Evolutionary conservation across 768 basidiomycete genomes (phyloP), one percentile per base, ranked within the genome.

Genomic region (Myochromella boudieri): DNA sequence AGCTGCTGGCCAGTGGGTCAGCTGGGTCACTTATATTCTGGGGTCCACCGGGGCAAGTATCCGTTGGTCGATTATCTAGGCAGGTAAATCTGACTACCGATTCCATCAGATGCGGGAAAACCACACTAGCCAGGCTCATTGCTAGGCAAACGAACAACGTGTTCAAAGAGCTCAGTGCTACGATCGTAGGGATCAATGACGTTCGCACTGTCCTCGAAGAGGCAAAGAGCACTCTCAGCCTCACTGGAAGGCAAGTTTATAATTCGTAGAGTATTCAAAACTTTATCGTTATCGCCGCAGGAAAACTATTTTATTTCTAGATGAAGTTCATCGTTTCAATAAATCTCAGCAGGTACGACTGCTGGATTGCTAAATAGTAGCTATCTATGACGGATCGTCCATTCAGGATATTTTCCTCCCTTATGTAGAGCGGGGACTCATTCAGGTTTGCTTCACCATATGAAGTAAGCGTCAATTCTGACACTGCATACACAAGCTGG

Each of bases 271-370:
- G 0, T 31, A 43, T 12, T 12, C 17, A 18, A 21, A 37, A 33
- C 15, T 2, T 3, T 8, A 22, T 20, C 33, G 48, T 57, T 31
- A 27, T 44, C 12, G 27, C 12, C 20, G 25, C 49, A 89, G 86
- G 56, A 75, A 76, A 52, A 93, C 90, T 0, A 68, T 89, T 21
- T 58, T 93, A 11, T 93, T 92, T 64, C 64, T 92, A 45, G 91
- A 94, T 56, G 91, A 93, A 64, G 82, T 93, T 11, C 91, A 91
- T 65, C 80, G 87, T 0, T 89, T 87, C 59, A 86, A 80, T 60
- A 84, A 80, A 55, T 68, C 78, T 6, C 84, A 86, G 50, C 87
- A 89, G 65, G 84, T 83, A 46, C 20, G 57, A 42, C 37, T n/a
- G n/a, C 3, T 18, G 17, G 1, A 22, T 7, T 22, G 15, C 28